Base-by-base conservation (phyloP, 371 early-diverging fungal species). In the Rhizopus stolonifer region DNA sequence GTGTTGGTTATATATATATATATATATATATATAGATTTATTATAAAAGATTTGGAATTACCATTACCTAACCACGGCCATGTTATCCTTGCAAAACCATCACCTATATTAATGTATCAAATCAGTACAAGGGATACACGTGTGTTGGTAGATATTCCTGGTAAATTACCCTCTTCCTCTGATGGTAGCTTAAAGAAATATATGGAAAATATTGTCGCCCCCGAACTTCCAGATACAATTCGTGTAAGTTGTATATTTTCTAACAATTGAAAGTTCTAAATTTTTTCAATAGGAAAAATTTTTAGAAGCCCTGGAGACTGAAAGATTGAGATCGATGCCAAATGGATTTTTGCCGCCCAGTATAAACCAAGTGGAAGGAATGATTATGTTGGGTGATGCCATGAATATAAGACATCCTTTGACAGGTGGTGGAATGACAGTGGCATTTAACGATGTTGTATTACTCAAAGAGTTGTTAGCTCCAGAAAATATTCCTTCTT, bases 391-490 rank as follows among this genome's bases (percentile, higher is more conserved):
- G 26, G 97, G 97, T 29, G 97, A 96, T 74, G 91, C 96, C 7
- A 83, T 90, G 74, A 96, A 96, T 69, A 93, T 95, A 81, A 78
- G 95, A 26, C 94, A 94, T 52, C 94, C 94, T 7, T 74, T 96
- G 50, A 95, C 95, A 1, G 95, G 96, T 24, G 65, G 86, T 54
- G 96, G 96, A n/a, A 96, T 96, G 96, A 95, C 96, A 0, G 91
- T 96, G 0, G 96, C 88, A 4, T 77, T 94, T 46, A 89, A 89
- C 70, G 96, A 96, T 66, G 89, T 90, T 9, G 86, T 90, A 1
- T 76, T 83, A 19, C 49, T 94, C 44, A 55, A 69, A 42, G 65
- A 81, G 2, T 55, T 84, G 7, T 63, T 93, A 33, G 51, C 60
- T 19, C 54, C 55, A 46, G 56, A 71, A 44, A 62, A 64, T 21